phyloP scores from a whole-genome alignment of 2,329 filamentous ascomycete species.

The Penicillium brasilianum region DNA sequence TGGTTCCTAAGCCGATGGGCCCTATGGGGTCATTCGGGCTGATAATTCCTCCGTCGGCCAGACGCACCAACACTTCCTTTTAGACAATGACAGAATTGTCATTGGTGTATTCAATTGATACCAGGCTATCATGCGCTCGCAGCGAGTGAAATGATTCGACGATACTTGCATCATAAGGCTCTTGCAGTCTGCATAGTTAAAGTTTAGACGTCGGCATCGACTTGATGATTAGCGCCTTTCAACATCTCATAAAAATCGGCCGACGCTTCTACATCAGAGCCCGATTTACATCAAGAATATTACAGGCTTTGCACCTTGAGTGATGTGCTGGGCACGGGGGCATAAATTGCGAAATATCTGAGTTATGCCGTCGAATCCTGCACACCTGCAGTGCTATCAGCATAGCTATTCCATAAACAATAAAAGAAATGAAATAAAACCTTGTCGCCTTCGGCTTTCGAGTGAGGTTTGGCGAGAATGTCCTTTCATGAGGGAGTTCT shows the following conservation, averaged over 20 bases:
- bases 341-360: neutral
- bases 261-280: neutral
- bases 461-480: neutral
- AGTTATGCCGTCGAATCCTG: neutral
- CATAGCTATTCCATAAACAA: neutral
- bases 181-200: neutral
- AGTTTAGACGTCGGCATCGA: neutral
- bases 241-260: neutral
- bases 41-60: slow-evolving; percentile 1
- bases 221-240: neutral
- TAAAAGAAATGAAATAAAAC: too few relatives aligned
- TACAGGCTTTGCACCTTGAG: too few relatives aligned
- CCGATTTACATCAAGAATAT: neutral
- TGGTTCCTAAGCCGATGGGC: too few relatives aligned
- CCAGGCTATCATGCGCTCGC: too few relatives aligned
- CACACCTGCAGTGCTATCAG: neutral
- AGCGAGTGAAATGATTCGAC: neutral
- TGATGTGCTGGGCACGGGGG: neutral
- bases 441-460: neutral
- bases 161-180: neutral
- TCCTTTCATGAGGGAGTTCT: neutral
- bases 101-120: neutral
- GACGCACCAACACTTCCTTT: neutral
- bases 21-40: neutral
- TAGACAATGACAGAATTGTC: too few relatives aligned